Evolutionary conservation across 2,329 filamentous ascomycete species (phyloP).

Genomic region (Alternaria sp.): DNA sequence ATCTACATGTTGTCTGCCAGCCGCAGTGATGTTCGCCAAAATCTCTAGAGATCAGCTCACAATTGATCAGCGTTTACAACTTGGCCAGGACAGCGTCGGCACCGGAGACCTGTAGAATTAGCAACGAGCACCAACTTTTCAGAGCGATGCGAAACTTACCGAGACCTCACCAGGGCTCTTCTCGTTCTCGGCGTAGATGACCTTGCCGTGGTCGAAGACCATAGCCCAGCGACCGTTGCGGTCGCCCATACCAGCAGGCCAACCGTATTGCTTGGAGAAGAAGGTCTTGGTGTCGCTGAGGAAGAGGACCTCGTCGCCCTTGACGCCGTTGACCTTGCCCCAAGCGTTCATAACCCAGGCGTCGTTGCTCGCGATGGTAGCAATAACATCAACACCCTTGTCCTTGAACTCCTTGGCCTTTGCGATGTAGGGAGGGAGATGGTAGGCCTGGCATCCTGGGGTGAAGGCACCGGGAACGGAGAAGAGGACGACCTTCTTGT

Average conservation of each 20-base stretch:
- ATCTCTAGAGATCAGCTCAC: neutral
- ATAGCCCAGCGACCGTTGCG: slow-evolving; percentile 81
- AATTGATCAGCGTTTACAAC: slow-evolving; percentile 41
- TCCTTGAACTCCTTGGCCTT: slow-evolving; percentile 74
- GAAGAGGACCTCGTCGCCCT: slow-evolving; percentile 77
- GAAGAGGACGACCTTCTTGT: slow-evolving; percentile 76
- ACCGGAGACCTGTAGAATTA: slow-evolving; percentile 53
- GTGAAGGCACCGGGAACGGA: slow-evolving; percentile 81
- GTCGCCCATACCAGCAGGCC: slow-evolving; percentile 71
- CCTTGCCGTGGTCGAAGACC: slow-evolving; percentile 78
- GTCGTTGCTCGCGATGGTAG: slow-evolving; percentile 85
- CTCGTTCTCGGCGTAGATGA: slow-evolving; percentile 81
- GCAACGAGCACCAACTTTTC: neutral
- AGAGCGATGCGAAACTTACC: slow-evolving; percentile 35
- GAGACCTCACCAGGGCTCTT: slow-evolving; percentile 56
- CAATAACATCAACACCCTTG: slow-evolving; percentile 83
- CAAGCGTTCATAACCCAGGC: slow-evolving; percentile 86
- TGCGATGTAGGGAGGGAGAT: slow-evolving; percentile 81
- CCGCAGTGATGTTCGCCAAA: neutral
- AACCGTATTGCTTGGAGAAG: slow-evolving; percentile 81
- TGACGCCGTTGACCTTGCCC: slow-evolving; percentile 85
- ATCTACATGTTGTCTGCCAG: neutral
- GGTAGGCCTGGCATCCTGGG: slow-evolving; percentile 80
- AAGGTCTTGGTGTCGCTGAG: slow-evolving; percentile 73
- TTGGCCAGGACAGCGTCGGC: slow-evolving; percentile 58